Evolutionary conservation across 441 rosid genomes (phyloP).

Genomic region (Jatropha podagrica): DNA sequence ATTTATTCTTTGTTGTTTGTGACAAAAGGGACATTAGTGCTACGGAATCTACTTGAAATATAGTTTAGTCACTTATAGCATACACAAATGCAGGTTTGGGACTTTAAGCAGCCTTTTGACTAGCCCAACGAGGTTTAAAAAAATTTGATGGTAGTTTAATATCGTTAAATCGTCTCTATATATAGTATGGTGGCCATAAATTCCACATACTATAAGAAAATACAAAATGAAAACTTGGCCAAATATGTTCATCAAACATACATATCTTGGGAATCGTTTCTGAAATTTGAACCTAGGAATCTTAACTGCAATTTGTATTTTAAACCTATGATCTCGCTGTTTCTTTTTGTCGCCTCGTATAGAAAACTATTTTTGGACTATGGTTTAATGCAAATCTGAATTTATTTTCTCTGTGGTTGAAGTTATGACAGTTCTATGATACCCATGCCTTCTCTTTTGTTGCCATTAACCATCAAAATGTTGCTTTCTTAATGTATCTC

Average conservation of each 20-base stretch:
- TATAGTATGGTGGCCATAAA: neutral
- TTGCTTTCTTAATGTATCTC: neutral
- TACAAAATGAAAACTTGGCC: neutral
- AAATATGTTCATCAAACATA: neutral
- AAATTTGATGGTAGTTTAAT: neutral
- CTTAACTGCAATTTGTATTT: neutral
- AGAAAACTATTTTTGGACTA: constrained; percentile 3
- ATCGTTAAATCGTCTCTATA: neutral
- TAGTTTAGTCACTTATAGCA: neutral
- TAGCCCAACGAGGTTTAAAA: neutral
- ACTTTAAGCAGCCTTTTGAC: neutral
- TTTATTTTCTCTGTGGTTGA: constrained; percentile 1
- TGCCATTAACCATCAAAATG: neutral
- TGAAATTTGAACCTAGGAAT: neutral
- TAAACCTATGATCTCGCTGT: neutral
- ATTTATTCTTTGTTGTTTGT: neutral
- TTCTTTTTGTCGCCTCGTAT: neutral
- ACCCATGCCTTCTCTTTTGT: neutral
- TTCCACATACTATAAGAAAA: neutral
- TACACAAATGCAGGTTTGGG: neutral
- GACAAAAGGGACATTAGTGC: neutral
- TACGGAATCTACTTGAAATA: neutral
- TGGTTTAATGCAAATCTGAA: neutral
- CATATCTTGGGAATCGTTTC: neutral
- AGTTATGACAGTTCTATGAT: constrained; percentile 4